Evolutionary conservation across 2,329 filamentous ascomycete species (phyloP).

Genomic region (Epichloe baconii): DNA sequence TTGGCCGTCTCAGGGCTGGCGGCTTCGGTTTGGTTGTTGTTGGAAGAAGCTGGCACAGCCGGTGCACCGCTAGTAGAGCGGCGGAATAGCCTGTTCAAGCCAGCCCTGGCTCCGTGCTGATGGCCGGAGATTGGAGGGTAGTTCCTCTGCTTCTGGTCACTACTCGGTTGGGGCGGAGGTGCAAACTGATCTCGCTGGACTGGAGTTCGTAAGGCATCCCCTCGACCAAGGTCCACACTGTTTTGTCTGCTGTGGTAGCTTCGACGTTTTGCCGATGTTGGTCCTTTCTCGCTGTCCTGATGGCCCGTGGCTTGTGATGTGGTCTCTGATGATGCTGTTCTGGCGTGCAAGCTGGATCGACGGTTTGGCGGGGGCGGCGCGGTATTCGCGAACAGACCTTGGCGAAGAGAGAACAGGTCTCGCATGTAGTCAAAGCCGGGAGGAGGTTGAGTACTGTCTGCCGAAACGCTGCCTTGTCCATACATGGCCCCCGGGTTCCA

Average conservation of each 20-base stretch:
- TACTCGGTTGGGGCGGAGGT: slow-evolving; percentile 7
- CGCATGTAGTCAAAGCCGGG: slow-evolving; percentile 29
- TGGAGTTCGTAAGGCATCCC: slow-evolving; percentile 14
- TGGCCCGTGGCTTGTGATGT: slow-evolving; percentile 8
- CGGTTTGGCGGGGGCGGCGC: slow-evolving; percentile 37
- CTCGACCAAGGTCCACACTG: slow-evolving; percentile 19
- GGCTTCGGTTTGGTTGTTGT: background rate
- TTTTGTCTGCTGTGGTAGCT: slow-evolving; percentile 11
- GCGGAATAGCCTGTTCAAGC: slow-evolving; percentile 38
- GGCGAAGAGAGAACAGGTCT: slow-evolving; percentile 30
- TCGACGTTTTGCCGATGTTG: slow-evolving; percentile 11
- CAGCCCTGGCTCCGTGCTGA: slow-evolving; percentile 29
- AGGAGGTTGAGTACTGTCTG: slow-evolving; percentile 13
- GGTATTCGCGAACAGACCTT: slow-evolving; percentile 23
- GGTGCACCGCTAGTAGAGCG: slow-evolving; percentile 30
- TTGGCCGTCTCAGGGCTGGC: slow-evolving; percentile 8
- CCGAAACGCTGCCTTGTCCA: slow-evolving; percentile 15
- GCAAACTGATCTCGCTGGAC: slow-evolving; percentile 12
- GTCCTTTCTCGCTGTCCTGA: background rate
- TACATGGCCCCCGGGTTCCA: slow-evolving; percentile 39
- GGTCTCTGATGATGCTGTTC: slow-evolving; percentile 22
- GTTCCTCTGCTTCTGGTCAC: slow-evolving; percentile 25
- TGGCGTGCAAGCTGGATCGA: slow-evolving; percentile 39
- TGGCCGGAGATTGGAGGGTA: slow-evolving; percentile 39
- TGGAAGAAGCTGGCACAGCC: background rate